Evolutionary conservation across 2,329 filamentous ascomycete genomes (phyloP).

Genomic region (Hymenoscyphus infarciens): DNA sequence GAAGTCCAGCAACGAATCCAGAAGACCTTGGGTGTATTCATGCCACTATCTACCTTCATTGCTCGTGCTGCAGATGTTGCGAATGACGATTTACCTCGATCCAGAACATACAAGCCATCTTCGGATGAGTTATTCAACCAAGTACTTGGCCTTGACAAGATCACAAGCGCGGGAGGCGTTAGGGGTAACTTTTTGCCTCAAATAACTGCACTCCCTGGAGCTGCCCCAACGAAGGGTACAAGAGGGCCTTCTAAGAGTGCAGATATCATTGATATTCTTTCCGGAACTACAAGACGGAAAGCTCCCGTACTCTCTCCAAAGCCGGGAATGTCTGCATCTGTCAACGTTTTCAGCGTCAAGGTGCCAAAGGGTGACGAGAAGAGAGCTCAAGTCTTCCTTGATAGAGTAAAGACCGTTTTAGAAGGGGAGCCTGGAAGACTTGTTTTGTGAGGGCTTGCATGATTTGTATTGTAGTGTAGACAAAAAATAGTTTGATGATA

Average conservation of each 20-base stretch:
- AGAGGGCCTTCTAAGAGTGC: slow-evolving; percentile 46
- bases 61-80: slow-evolving; percentile 79
- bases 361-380: slow-evolving; percentile 79
- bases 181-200: slow-evolving; percentile 68
- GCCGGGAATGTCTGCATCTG: slow-evolving; percentile 50
- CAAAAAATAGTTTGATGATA: slow-evolving; percentile 4
- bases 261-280: slow-evolving; percentile 82
- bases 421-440: slow-evolving; percentile 76
- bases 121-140: slow-evolving; percentile 86
- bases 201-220: slow-evolving; percentile 56
- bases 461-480: slow-evolving; percentile 5
- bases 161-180: slow-evolving; percentile 48
- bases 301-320: slow-evolving; percentile 26
- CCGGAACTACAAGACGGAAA: slow-evolving; percentile 42
- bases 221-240: slow-evolving; percentile 36
- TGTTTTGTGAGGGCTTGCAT: slow-evolving; percentile 49
- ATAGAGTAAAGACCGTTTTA: slow-evolving; percentile 79
- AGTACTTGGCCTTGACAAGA: slow-evolving; percentile 66
- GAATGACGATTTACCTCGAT: slow-evolving; percentile 77
- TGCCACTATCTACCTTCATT: slow-evolving; percentile 85
- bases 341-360: slow-evolving; percentile 77
- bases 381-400: slow-evolving; percentile 76
- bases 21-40: slow-evolving; percentile 69
- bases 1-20: slow-evolving; percentile 79
- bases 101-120: slow-evolving; percentile 61